Conservation (phyloP, 441 rosid genomes). For the Melastoma candidum region DNA sequence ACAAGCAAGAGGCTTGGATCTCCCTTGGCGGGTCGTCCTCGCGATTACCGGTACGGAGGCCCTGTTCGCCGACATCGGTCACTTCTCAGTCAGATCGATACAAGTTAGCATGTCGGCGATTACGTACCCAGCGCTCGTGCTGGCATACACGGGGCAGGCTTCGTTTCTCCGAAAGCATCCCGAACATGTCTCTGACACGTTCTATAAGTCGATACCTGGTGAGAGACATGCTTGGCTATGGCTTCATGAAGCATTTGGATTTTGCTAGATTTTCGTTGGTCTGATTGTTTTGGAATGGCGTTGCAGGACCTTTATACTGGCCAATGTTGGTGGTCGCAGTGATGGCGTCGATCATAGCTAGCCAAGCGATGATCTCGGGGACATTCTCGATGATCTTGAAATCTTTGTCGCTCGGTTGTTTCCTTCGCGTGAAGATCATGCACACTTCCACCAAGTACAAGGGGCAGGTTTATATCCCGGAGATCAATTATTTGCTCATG, state of each 20-base stretch:
- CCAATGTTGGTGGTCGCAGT: slow-evolving; percentile 44
- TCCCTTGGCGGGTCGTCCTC: slow-evolving; percentile 55
- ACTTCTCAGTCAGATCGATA: slow-evolving; percentile 40
- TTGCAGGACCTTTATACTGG: slow-evolving; percentile 30
- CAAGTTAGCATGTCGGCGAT: slow-evolving; percentile 41
- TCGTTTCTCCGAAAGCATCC: slow-evolving; percentile 35
- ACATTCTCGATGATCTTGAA: slow-evolving; percentile 49
- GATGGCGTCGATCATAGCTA: slow-evolving; percentile 38
- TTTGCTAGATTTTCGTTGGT: too few relatives aligned
- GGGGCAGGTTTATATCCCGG: slow-evolving; percentile 51
- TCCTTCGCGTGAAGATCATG: slow-evolving; percentile 44
- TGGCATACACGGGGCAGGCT: slow-evolving; percentile 42
- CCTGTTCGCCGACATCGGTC: slow-evolving; percentile 55
- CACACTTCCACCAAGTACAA: slow-evolving; percentile 37
- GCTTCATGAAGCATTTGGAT: too few relatives aligned
- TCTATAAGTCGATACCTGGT: slow-evolving; percentile 38
- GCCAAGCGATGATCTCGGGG: slow-evolving; percentile 54
- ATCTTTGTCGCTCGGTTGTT: slow-evolving; percentile 47
- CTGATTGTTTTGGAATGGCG: too few relatives aligned
- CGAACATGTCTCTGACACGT: slow-evolving; percentile 22
- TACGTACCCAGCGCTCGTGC: slow-evolving; percentile 35
- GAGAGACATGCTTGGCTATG: background rate
- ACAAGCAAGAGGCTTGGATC: slow-evolving; percentile 38
- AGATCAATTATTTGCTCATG: slow-evolving; percentile 47
- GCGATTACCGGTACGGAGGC: slow-evolving; percentile 43